These are phyloP conservation scores for Diaporthe sp. DNA, from an alignment of 2,329 filamentous ascomycete genomes.

Conservation along the genomic window DNA sequence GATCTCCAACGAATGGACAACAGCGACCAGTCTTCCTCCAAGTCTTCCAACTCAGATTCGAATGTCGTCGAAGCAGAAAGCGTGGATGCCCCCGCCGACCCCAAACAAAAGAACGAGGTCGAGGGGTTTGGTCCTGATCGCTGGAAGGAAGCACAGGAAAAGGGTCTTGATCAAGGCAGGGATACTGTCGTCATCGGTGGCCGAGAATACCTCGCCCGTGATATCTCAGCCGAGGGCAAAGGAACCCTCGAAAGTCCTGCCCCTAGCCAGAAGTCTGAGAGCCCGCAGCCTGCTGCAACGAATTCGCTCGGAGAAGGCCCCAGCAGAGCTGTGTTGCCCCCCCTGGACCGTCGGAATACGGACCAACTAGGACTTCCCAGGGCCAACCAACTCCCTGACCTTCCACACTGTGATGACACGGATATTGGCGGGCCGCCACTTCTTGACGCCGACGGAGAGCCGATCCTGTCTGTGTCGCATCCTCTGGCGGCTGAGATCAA, in stretches of 20 bases:
- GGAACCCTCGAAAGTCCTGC: constrained; percentile 67
- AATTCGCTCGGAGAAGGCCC: constrained; percentile 63
- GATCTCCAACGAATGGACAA: constrained; percentile 61
- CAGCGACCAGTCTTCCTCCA: constrained; percentile 47
- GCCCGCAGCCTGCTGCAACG: constrained; percentile 47
- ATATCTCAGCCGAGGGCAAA: constrained; percentile 74
- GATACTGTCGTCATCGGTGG: constrained; percentile 79
- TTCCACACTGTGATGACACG: constrained; percentile 81
- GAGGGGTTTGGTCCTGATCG: constrained; percentile 83
- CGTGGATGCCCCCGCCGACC: constrained; percentile 70
- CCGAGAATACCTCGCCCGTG: constrained; percentile 79
- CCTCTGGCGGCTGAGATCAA: constrained; percentile 77
- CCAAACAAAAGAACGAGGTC: constrained; percentile 79
- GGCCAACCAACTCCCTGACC: constrained; percentile 77
- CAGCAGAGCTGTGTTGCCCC: constrained; percentile 54
- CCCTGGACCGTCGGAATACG: constrained; percentile 72
- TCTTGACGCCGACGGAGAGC: constrained; percentile 67
- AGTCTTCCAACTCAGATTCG: constrained; percentile 52
- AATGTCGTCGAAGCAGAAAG: constrained; percentile 58
- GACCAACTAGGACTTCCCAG: constrained; percentile 77
- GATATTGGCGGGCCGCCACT: constrained; percentile 85
- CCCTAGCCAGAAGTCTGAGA: constrained; percentile 24
- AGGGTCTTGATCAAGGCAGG: constrained; percentile 73
- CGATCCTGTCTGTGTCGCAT: constrained; percentile 61
- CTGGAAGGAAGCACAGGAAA: constrained; percentile 76